Evolutionary conservation across 345 rosid genomes (phyloP), one percentile per base, ranked within the genome.

Genomic region (Linum usitatissimum): DNA sequence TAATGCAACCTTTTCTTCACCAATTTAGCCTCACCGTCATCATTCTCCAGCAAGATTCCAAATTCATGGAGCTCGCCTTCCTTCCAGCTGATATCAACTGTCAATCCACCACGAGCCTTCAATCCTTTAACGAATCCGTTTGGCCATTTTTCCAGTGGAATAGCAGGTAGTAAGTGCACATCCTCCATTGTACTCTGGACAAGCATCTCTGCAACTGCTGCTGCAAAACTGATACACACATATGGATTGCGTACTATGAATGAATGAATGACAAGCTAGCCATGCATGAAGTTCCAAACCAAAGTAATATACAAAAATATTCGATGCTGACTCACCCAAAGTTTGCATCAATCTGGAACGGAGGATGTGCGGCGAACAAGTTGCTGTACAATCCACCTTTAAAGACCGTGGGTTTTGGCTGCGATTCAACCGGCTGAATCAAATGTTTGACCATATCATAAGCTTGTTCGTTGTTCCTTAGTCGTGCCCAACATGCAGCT

Each of bases 331-430:
- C 83, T 82, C 76, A 93, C 99, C 97, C 99, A 9, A 86, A 87
- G 72, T 93, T 93, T 55, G 92, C 96, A 68, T 93, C 99, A n/a
- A 93, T 93, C 77, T 90, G 97, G 75, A 93, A 93, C 28, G 99
- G 99, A 6, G 99, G 97, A 65, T 90, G 97, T 13, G 97, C 94
- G 12, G 90, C 83, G 74, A 93, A 93, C 71, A 93, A 70, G 84
- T 93, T 93, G 57, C 79, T 83, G 70, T 93, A 93, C 14, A 93
- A 64, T 53, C 99, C 99, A 55, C 97, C 97, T 71, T 79, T 78
- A 21, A 72, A 93, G 31, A 63, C 45, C 15, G 3, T 9, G 19
- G 17, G 70, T 70, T 82, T 92, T 14, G 78, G 65, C 53, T 81
- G 81, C 1, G 93, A 91, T 76, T 93, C 97, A 19, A 93, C 95